Base-by-base conservation (phyloP, 768 basidiomycete species). In the Chlorophyllum brunneum region DNA sequence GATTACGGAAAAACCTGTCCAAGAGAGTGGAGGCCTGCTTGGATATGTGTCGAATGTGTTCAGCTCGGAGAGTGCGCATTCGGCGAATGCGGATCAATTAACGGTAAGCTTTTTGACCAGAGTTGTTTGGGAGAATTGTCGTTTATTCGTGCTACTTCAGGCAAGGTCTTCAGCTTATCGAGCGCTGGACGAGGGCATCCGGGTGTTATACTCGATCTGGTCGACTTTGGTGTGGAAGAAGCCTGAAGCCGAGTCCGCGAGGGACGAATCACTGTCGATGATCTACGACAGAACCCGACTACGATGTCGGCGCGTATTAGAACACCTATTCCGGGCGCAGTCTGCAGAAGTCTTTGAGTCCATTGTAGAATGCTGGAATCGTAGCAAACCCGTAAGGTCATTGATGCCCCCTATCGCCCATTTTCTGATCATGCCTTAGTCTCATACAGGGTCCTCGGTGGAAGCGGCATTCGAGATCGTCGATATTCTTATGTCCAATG, bases 1-100 rank as follows among this genome's bases (percentile, higher is more conserved):
- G 10, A 59, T 62, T 0, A 61, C 73, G 15, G 90, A 85, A 58
- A 89, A 81, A 59, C 59, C 65, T 20, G 71, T 64, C 2, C 63
- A 72, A 15, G 83, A 85, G 56, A 72, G 74, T 7, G 75, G 79
- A 61, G 86, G 94, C 1, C 68, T 98, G 9, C 73, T 98, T 0
- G 92, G 94, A 7, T 89, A 92, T 60, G 86, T 99, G 46, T 94
- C 93, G 1, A 90, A 83, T 50, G 95, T 98, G 2, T 95, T 99
- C 61, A 81, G 87, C 36, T 82, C 83, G 0, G 90, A 93, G n/a
- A 76, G 71, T 30, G 60, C 69, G 7, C 67, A 75, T 9, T 64
- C 66, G 49, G 59, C 66, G 33, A 61, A 67, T 13, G 82, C 82
- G 11, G 86, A 86, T 31, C 79, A 79, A 55, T 61, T 83, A 7